These are phyloP conservation scores for Allium cepa DNA, from an alignment of 106 monocot genomes.

Conservation along the genomic window DNA sequence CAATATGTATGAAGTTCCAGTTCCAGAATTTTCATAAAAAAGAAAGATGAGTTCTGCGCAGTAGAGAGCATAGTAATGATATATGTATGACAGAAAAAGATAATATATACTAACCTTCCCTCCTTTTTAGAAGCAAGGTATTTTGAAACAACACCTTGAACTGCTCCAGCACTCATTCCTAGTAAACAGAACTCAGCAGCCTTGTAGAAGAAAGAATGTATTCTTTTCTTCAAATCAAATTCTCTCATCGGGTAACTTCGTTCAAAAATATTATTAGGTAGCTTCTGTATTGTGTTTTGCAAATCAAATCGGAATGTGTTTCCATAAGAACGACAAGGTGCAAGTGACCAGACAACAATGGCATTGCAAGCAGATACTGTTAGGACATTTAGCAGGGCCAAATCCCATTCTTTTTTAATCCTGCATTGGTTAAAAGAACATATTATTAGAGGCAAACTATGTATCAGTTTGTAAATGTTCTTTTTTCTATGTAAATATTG, in stretches of 20 bases:
- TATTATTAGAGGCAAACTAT: neutral
- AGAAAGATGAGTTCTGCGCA: too few species aligned
- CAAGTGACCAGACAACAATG: slow-evolving; percentile 86
- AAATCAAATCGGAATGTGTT: slow-evolving; percentile 84
- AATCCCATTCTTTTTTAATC: slow-evolving; percentile 94
- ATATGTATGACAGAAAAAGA: neutral
- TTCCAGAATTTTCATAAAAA: too few species aligned
- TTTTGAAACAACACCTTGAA: slow-evolving; percentile 74
- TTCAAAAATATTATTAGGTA: slow-evolving; percentile 95
- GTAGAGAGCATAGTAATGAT: too few species aligned
- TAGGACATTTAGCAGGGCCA: slow-evolving; percentile 78
- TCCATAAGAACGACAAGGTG: slow-evolving; percentile 95
- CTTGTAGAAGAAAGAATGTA: slow-evolving; percentile 80
- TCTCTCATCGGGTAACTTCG: slow-evolving; percentile 84
- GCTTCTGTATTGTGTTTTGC: slow-evolving; percentile 91
- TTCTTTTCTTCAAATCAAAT: slow-evolving; percentile 87
- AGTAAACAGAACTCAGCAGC: slow-evolving; percentile 69
- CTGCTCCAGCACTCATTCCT: slow-evolving; percentile 61
- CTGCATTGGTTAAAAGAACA: slow-evolving; percentile 22
- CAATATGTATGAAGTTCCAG: too few species aligned
- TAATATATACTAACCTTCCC: slow-evolving; percentile 29
- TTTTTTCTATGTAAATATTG: neutral
- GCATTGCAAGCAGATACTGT: slow-evolving; percentile 83
- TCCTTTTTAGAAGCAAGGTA: slow-evolving; percentile 44
- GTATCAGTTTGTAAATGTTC: too few species aligned